Conservation (phyloP, 2,329 filamentous ascomycete species). For the Sporothrix schenckii region DNA sequence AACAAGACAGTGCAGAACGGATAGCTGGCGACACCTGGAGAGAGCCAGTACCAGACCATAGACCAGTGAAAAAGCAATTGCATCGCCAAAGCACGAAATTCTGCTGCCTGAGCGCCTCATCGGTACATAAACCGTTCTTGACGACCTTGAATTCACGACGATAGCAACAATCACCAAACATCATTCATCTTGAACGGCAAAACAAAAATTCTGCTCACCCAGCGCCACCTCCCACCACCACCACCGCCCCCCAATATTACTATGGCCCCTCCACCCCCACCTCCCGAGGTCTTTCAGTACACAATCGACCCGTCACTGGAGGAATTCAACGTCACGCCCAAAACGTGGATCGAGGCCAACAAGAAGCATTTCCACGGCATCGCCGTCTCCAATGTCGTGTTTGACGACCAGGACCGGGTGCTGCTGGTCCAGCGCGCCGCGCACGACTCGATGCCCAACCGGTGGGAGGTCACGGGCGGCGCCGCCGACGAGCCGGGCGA, state of each 20-base stretch:
- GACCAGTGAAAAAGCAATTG: background rate
- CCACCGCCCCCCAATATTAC: background rate
- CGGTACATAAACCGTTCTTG: background rate
- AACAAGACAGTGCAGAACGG: background rate
- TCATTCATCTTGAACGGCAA: background rate
- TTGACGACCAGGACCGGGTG: constrained; percentile 41
- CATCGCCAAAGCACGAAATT: background rate
- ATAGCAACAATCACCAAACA: background rate
- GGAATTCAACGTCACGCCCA: constrained; percentile 35
- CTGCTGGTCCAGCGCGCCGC: constrained; percentile 48
- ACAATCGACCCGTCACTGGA: constrained; percentile 36
- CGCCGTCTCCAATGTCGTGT: constrained; percentile 41
- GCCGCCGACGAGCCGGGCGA: constrained; percentile 43
- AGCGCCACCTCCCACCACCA: background rate
- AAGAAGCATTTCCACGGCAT: constrained; percentile 36
- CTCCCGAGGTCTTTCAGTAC: constrained; percentile 37
- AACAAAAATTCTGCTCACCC: no score
- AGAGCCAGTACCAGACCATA: background rate
- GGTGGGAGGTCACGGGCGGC: constrained; percentile 51
- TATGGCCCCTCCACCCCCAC: constrained; percentile 27
- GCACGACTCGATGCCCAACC: constrained; percentile 46
- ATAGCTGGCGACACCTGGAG: background rate
- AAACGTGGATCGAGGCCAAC: constrained; percentile 36
- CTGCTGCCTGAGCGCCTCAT: constrained; percentile 20
- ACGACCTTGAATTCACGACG: background rate